Evolutionary conservation across 345 rosid species (phyloP), one percentile per base, ranked within the genome.

Genomic region (Turnera subulata): DNA sequence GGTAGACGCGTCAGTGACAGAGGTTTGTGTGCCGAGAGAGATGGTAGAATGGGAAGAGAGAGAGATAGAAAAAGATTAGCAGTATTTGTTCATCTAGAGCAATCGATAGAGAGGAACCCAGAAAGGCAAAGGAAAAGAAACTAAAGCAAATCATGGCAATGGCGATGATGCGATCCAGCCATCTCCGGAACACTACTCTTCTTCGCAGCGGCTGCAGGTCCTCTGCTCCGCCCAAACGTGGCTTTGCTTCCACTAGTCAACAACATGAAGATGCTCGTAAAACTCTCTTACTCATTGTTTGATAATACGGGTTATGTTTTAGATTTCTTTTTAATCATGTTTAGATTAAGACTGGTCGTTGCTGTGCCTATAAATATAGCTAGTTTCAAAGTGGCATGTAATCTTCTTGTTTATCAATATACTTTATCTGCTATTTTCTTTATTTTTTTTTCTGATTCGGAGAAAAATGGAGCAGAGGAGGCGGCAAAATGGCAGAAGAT

Each of bases 401-500:
- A n/a, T n/a, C n/a, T n/a, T n/a, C n/a, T n/a, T n/a, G n/a, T n/a
- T n/a, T n/a, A n/a, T n/a, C n/a, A n/a, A n/a, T n/a, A n/a, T n/a
- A n/a, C n/a, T n/a, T n/a, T n/a, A n/a, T n/a, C n/a, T 47, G 29
- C n/a, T 25, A 10, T 60, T 8, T 23, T 13, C 51, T 26, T 5
- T 32, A 0, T 2, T 0, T 22, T 11, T 49, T 19, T 17, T 29
- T 53, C 8, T 11, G 12, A 4, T 29, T 29, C 8, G 35, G 35
- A 8, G 2, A 19, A 1, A 17, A 19, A 9, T 2, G 3, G 9
- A 0, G 46, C 69, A 89, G 99, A 67, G 63, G 99, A 89, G 73
- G 79, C 86, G 6, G 93, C 85, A 0, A 93, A 93, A 29, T 93
- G 99, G 99, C 88, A 89, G 88, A 89, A 84, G 84, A 89, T 93